Percentiles rank a stretch among this genome's conserved stretches.
These are phyloP conservation scores for Beta macrorhiza DNA, from an alignment of 179 eudicot genomes.

Conservation along the genomic window DNA sequence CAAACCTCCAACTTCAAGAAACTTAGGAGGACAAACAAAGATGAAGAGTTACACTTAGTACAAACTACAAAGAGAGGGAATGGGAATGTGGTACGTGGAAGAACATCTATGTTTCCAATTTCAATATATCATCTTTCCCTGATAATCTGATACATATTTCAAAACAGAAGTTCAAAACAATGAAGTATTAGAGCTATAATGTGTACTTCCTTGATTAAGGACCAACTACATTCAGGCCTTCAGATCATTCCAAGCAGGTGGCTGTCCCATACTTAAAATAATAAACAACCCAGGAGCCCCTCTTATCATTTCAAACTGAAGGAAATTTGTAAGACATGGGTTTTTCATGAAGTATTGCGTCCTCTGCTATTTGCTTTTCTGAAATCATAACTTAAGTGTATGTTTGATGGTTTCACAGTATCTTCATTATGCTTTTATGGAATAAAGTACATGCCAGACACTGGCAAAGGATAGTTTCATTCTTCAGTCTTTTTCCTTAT, in stretches of 20 bases:
- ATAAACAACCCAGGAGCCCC: too few relatives aligned
- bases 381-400: too few relatives aligned
- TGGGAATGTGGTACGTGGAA: neutral
- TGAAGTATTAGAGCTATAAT: slow-evolving; percentile 4
- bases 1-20: neutral
- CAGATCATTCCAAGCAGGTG: neutral
- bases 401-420: too few relatives aligned
- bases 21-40: neutral
- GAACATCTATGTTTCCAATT: neutral
- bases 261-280: neutral
- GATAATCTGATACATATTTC: neutral
- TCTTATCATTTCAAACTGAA: neutral
- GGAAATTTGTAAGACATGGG: too few relatives aligned
- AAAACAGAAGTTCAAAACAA: neutral
- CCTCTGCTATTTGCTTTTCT: too few relatives aligned
- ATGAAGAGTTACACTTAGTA: neutral
- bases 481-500: too few relatives aligned
- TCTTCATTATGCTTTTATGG: too few relatives aligned
- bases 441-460: too few relatives aligned
- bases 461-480: too few relatives aligned
- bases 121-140: neutral
- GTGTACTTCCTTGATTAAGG: neutral
- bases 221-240: neutral
- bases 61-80: neutral
- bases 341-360: too few relatives aligned